Evolutionary conservation across 2,329 filamentous ascomycete species (phyloP), one percentile per base, ranked within the genome.

Genomic region (Didymella exigua): DNA sequence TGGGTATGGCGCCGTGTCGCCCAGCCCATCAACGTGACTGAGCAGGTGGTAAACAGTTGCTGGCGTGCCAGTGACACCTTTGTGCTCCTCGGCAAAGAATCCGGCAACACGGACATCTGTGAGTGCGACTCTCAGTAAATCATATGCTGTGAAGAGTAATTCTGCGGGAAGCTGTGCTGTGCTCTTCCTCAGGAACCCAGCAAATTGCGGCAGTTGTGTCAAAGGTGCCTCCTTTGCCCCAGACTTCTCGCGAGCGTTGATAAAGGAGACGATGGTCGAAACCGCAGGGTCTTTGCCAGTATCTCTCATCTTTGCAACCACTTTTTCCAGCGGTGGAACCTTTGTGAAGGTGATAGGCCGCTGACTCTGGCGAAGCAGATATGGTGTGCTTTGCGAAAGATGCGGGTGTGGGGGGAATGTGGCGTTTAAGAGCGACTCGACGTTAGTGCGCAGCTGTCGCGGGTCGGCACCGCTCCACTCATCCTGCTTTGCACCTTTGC

Each of bases 391-490:
- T 10, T 96, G 80, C 7, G 81, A 81, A 31, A 86, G 82, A 71
- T 98, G 93, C 0, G 86, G 88, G 69, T 98, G 93, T 3, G 84
- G 77, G 21, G 90, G 89, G 70, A 86, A 85, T 0, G 89, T 89
- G 81, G 90, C 89, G 58, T 91, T 84, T 1, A 93, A 78, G 2
- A 97, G 78, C 40, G 93, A 80, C 29, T 86, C 84, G 11, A 96
- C 81, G 55, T 92, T 95, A 14, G 84, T 84, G 47, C 85, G 84
- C 13, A 98, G 79, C 14, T 85, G 81, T 11, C 81, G 79, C 2
- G 85, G 82, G 67, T 93, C 88, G 0, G 89, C 90, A 1, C 92
- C 92, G 44, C 82, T 84, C 93, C 93, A 98, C 62, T 89, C 84
- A 58, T 91, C 88, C 43, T 90, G 84, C 69, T 93, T 85, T 56